Percentiles rank a stretch among this genome's conserved stretches.
These are phyloP conservation scores for Tricholoma terreum DNA, from an alignment of 768 basidiomycete species.

Conservation along the genomic window DNA sequence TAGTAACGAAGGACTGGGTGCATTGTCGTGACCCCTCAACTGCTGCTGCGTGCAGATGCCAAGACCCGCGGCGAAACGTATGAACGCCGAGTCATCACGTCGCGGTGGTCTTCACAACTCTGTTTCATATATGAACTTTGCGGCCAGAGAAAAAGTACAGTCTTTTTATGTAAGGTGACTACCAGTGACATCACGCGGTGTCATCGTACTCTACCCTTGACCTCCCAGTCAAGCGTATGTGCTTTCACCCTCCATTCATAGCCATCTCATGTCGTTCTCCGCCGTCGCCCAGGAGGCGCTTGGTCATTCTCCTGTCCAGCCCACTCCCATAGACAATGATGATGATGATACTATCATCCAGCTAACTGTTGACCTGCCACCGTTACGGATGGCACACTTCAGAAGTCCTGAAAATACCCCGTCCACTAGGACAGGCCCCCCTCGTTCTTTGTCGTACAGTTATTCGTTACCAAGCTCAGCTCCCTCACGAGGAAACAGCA, in stretches of 20 bases:
- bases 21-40: no score
- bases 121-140: no score
- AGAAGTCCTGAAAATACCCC: slow-evolving; percentile 46
- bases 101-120: no score
- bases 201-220: no score
- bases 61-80: no score
- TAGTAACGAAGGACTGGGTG: no score
- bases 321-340: neutral
- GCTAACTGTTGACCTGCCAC: slow-evolving; percentile 3
- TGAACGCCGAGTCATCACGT: no score
- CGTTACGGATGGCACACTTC: slow-evolving; percentile 20
- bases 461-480: slow-evolving; percentile 51
- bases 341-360: neutral
- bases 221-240: neutral
- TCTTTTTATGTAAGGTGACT: no score
- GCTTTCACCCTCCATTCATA: neutral
- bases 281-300: slow-evolving; percentile 18
- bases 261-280: slow-evolving; percentile 25
- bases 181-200: no score
- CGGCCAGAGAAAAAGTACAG: neutral
- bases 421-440: slow-evolving; percentile 67
- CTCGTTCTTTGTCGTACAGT: slow-evolving; percentile 66
- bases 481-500: slow-evolving; percentile 23
- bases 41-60: no score
- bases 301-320: neutral